Base-by-base conservation (phyloP, 2,329 filamentous ascomycete species). In the Ceratocystis papillata region DNA sequence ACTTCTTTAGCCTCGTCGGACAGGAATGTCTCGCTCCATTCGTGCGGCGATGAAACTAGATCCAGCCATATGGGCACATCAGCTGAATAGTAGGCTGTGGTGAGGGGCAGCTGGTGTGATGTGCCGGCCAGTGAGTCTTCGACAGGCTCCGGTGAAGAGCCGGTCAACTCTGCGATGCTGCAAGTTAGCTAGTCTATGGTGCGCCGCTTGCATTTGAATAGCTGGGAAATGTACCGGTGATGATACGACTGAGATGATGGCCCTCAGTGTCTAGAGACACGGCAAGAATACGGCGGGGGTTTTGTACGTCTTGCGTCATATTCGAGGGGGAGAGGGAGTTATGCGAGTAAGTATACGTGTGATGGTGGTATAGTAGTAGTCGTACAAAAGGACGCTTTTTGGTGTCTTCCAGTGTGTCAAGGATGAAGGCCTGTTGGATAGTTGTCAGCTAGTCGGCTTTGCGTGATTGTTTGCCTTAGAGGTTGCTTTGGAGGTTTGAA, bases 31-130 rank as follows among this genome's bases (percentile, higher is more conserved):
- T 0, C 80, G 84, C 20, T 84, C 86, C 7, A 88, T 22, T 67
- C 66, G 5, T 5, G 55, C 0, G 81, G 77, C 3, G 77, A 75
- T 5, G 77, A 71, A 67, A 86, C 77, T 59, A 86, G 77, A 71
- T 88, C 86, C n/a, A 88, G 77, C 86, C 86, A 88, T 69, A 88
- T 77, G 55, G 85, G 84, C 2, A 88, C 77, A 0, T 77, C 77
- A 64, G 83, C 79, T 28, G 75, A 78, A 76, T 87, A 88, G 76
- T 88, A 88, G 15, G 76, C 71, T 22, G 84, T 88, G 68, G 78
- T 77, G 65, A 88, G 75, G 7, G 74, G 67, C 41, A 85, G 78
- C 55, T 75, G 73, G 70, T 87, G 85, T 17, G 84, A 84, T 44
- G 79, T 80, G 30, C 86, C 85, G 1, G 85, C 84, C 41, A 86